Evolutionary conservation across 208 protist species (phyloP).

Genomic region (Acanthamoeba royreba): DNA sequence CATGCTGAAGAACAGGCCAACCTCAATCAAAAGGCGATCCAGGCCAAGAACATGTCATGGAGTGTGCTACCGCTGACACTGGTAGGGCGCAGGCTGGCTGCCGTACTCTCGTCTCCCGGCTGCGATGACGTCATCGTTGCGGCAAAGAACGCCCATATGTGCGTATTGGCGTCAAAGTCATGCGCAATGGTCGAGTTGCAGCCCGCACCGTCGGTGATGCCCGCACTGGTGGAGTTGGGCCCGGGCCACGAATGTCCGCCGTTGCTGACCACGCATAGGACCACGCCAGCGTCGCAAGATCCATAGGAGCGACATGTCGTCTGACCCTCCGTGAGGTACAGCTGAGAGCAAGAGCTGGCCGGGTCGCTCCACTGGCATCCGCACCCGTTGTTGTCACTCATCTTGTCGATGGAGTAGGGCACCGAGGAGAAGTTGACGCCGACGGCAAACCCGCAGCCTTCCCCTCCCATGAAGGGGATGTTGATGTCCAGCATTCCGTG

Average conservation of each 20-base stretch:
- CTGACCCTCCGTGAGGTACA: not conserved
- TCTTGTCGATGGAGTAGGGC: not conserved
- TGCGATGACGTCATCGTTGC: too few species aligned
- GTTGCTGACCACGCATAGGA: not conserved
- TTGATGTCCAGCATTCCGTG: not conserved
- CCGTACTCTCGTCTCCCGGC: too few species aligned
- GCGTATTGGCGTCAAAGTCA: not conserved
- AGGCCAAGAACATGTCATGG: too few species aligned
- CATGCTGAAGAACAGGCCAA: too few species aligned
- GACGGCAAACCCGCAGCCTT: not conserved
- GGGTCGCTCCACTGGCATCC: not conserved
- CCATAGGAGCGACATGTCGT: not conserved
- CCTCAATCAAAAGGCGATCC: too few species aligned
- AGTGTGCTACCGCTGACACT: too few species aligned
- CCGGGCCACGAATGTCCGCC: not conserved
- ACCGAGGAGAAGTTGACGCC: constrained; percentile 4
- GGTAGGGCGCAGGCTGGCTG: too few species aligned
- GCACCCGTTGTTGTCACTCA: not conserved
- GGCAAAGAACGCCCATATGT: constrained; percentile 12
- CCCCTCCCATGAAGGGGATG: not conserved
- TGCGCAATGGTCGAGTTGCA: not conserved
- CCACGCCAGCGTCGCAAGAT: not conserved
- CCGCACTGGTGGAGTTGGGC: not conserved
- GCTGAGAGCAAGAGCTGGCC: not conserved
- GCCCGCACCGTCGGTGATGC: too few species aligned